These are phyloP conservation scores for Chaetomium strumarium DNA, from an alignment of 2,329 filamentous ascomycete genomes.

Conservation along the genomic window DNA sequence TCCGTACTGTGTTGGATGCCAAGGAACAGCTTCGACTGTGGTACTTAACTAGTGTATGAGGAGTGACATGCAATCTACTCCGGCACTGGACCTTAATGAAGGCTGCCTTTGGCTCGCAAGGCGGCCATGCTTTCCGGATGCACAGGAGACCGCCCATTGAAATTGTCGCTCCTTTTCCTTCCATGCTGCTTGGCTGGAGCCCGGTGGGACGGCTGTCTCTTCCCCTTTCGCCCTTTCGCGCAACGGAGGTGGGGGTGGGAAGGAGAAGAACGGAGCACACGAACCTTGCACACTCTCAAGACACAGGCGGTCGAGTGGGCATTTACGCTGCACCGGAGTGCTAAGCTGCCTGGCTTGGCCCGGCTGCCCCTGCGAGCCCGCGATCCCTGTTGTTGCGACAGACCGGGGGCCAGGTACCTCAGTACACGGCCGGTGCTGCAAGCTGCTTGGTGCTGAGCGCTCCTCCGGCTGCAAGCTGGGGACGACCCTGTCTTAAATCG, in stretches of 20 bases:
- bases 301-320: conserved; percentile 2
- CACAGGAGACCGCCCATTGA: too few species aligned
- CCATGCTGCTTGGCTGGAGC: conserved; percentile 16
- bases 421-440: conserved; percentile 23
- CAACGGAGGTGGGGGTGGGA: conserved; percentile 13
- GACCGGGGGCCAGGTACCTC: conserved; percentile 23
- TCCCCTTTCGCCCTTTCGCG: conserved; percentile 5
- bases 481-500: conserved; percentile 39
- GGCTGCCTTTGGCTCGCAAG: not conserved
- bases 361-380: conserved; percentile 18
- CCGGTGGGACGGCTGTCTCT: conserved; percentile 15
- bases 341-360: conserved; percentile 19
- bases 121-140: conserved; percentile 4
- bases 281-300: conserved; percentile 13
- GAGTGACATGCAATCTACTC: not conserved
- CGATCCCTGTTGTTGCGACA: conserved; percentile 15
- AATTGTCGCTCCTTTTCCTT: conserved; percentile 8
- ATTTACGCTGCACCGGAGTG: conserved; percentile 13
- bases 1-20: too few species aligned
- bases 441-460: conserved; percentile 25
- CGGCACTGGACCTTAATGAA: not conserved
- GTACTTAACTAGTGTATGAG: too few species aligned
- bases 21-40: too few species aligned
- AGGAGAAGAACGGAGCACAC: conserved; percentile 13
- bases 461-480: conserved; percentile 20